Evolutionary conservation across 805 yeast species (phyloP).

Genomic region (Candida tibetensis): DNA sequence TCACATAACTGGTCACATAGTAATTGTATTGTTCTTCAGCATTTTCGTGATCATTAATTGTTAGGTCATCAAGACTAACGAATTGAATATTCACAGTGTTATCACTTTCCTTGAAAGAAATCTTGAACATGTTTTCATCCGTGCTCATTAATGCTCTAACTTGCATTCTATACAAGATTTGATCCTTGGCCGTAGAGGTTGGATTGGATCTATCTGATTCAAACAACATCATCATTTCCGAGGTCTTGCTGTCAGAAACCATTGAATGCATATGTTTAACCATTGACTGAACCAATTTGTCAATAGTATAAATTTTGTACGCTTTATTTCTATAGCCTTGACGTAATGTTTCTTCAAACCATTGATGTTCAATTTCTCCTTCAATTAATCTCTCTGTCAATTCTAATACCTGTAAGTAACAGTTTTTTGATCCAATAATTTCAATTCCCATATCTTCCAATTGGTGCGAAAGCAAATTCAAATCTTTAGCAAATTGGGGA

Average conservation of each 20-base stretch:
- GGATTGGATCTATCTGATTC: constrained; percentile 71
- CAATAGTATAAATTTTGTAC: constrained; percentile 86
- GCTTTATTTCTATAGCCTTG: constrained; percentile 95
- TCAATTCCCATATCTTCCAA: constrained; percentile 77
- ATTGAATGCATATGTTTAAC: constrained; percentile 83
- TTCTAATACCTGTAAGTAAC: constrained; percentile 74
- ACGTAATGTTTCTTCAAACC: constrained; percentile 93
- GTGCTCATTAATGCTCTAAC: constrained; percentile 73
- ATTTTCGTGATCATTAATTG: constrained; percentile 65
- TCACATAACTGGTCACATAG: constrained; percentile 85
- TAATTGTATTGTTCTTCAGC: constrained; percentile 88
- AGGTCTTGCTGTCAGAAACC: constrained; percentile 72
- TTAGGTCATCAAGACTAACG: constrained; percentile 83
- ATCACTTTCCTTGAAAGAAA: constrained; percentile 58
- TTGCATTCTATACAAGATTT: constrained; percentile 85
- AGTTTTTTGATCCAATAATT: constrained; percentile 58
- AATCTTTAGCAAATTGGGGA: constrained; percentile 81
- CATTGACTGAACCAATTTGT: constrained; percentile 75
- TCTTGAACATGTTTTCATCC: constrained; percentile 91
- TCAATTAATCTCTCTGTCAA: constrained; percentile 77
- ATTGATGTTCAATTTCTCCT: constrained; percentile 87
- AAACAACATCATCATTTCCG: constrained; percentile 76
- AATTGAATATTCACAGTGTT: constrained; percentile 68
- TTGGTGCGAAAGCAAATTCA: constrained; percentile 77
- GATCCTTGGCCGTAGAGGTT: constrained; percentile 75